Evolutionary conservation across 1,284 basidiomycete genomes (phyloP), one percentile per base, ranked within the genome.

Genomic region (Papiliotrema laurentii): DNA sequence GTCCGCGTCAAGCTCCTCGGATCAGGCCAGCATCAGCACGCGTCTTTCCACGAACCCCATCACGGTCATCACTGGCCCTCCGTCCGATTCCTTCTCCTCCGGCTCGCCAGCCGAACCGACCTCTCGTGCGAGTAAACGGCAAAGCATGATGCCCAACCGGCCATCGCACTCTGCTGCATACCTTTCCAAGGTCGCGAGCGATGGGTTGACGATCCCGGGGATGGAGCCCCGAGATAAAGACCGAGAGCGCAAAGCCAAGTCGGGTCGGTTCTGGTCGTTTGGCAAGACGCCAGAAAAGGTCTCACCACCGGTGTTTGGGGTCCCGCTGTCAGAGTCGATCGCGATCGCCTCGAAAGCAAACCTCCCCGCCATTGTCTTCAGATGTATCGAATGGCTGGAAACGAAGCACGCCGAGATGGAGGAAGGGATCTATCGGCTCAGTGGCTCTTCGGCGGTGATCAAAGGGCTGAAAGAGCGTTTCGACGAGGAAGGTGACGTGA

Each of bases 341-440:
- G 85, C 88, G 3, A 82, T 96, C 28, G 87, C 89, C 5, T 82
- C 89, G 66, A 87, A 97, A 50, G 88, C 87, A 45, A 86, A 87
- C 59, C 78, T 99, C 18, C 96, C 94, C 1, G 89, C 92, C 3
- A 88, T 98, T 53, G 86, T 97, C 27, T 97, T 93, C 77, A 83
- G 94, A 48, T 90, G 87, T 61, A 90, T 94, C 60, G 83, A 90
- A 64, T 93, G 89, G 73, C 76, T 93, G 48, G 89, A 94, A 76
- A 81, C 83, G 28, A 90, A 90, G 73, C 82, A 89, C 64, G 94
- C 94, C 10, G 88, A 96, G 58, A 83, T 88, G 62, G 94, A 99
- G 68, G 94, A 99, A 75, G 94, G 94, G 31, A 96, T 99, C 58
- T 99, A 98, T 75, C 84, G 94, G 45, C 76, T 98, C 47, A 91